Evolutionary conservation across 1,284 basidiomycete species (phyloP), one percentile per base, ranked within the genome.

Genomic region (Cryptococcus amylolentus): DNA sequence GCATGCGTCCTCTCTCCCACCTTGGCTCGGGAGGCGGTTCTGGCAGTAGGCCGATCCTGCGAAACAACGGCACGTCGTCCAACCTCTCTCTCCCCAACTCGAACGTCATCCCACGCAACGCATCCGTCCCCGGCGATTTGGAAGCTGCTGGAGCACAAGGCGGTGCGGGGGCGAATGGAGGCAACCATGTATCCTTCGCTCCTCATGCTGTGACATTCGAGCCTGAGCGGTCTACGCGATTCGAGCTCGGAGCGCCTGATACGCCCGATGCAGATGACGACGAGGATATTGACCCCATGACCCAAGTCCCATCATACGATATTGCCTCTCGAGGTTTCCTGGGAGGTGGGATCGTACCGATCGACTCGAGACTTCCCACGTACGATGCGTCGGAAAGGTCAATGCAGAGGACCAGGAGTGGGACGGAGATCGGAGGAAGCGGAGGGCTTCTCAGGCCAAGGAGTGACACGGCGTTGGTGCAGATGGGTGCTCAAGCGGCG

Each of bases 321-420:
- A 83, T 89, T 47, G 89, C 91, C 1, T 83, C 84, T 55, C 79
- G 85, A 13, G 91, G 89, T 7, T 93, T 92, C 76, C 80, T 92
- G 37, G 91, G 90, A 35, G 84, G 84, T 1, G 90, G 91, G 5
- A 86, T 94, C 13, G 86, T 88, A 7, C 92, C 93, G 10, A 77
- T 96, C 67, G 83, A 83, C 67, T 86, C 84, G 62, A 87, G 86
- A 7, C 71, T 92, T 63, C 91, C 91, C 57, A 88, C 86, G 50
- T 94, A 94, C 65, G 88, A 88, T 64, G 89, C 89, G 60, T 78
- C 72, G 4, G 72, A 79, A 61, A 50, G 63, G n/a, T 48, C 51
- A 39, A 60, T 69, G 46, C 64, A 66, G 52, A 57, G 66, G 43
- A 64, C 68, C 28, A 61, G 57, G 51, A 65, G 67, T 20, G 62